A percentile compares a stretch with the other conserved stretches of the same genome.
phyloP scores from a whole-genome alignment of 129 eudicot species.

The Centrapalus pauciflorus region DNA sequence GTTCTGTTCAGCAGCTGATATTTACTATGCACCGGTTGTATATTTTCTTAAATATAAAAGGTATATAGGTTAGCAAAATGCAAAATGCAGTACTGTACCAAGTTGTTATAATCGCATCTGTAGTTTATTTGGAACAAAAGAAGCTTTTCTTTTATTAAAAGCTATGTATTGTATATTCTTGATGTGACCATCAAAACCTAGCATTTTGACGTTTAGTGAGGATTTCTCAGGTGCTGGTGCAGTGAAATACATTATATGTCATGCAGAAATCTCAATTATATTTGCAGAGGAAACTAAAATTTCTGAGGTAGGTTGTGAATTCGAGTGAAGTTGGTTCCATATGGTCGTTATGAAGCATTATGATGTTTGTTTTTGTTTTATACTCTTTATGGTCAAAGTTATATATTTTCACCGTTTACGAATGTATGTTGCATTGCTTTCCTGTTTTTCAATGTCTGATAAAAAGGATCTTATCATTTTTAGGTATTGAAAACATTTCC shows the following conservation, averaged over 20 bases:
- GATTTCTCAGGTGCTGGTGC: conserved; percentile 75
- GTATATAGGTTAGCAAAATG: no score
- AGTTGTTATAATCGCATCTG: background rate
- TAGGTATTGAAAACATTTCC: conserved; percentile 80
- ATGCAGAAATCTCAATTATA: conserved; percentile 68
- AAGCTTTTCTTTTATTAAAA: background rate
- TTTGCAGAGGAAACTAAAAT: conserved; percentile 73
- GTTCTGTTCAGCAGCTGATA: no score
- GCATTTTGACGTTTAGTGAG: background rate
- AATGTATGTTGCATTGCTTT: background rate
- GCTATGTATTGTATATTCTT: no score
- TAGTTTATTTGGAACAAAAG: background rate
- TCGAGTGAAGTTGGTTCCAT: no score
- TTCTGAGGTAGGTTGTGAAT: conserved; percentile 55
- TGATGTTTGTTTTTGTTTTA: background rate
- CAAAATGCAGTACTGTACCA: no score
- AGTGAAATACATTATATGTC: conserved; percentile 75
- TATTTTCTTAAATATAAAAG: no score
- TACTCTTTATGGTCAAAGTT: background rate
- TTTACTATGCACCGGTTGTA: no score
- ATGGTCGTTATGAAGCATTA: background rate
- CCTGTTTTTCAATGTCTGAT: background rate
- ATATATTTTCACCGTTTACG: background rate
- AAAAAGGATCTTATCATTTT: background rate
- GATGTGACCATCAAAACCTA: background rate